phyloP scores from a whole-genome alignment of 345 rosid genomes.

The Dipteronia sinensis region DNA sequence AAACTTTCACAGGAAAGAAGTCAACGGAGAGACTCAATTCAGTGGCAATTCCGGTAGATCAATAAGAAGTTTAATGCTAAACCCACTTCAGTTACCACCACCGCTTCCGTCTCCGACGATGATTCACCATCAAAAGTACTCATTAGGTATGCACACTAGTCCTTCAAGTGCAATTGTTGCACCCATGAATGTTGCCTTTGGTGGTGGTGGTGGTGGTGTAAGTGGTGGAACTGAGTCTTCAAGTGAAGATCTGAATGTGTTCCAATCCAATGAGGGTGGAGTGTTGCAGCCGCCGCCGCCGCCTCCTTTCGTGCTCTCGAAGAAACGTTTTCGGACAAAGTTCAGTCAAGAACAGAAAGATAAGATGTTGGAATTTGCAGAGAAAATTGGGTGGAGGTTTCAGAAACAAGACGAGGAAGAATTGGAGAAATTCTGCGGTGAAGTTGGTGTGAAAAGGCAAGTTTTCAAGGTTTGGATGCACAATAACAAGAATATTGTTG shows the following conservation, averaged over 20 bases:
- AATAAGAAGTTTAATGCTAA: conserved; percentile 32
- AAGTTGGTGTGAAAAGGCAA: conserved; percentile 67
- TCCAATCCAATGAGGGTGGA: conserved; percentile 49
- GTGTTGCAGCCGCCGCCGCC: conserved; percentile 27
- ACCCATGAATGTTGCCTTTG: conserved; percentile 73
- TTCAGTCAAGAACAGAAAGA: conserved; percentile 73
- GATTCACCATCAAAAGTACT: conserved; percentile 41
- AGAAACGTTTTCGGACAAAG: conserved; percentile 69
- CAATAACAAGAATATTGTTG: conserved; percentile 62
- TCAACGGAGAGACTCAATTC: conserved; percentile 52
- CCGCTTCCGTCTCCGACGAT: conserved; percentile 45
- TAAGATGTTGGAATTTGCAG: conserved; percentile 79
- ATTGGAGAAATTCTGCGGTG: conserved; percentile 60
- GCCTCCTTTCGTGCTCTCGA: conserved; percentile 53
- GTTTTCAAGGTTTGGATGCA: conserved; percentile 94
- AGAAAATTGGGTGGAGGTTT: conserved; percentile 77
- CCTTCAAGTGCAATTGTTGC: conserved; percentile 58
- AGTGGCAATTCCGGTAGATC: conserved; percentile 23
- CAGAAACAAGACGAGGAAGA: conserved; percentile 69
- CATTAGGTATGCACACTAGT: conserved; percentile 36
- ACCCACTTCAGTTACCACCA: conserved; percentile 61
- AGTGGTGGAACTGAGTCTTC: conserved; percentile 64
- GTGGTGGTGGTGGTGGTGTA: conserved; percentile 39
- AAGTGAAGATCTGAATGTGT: conserved; percentile 66
- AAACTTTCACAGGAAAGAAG: conserved; percentile 85